Percentiles rank a stretch among this genome's conserved stretches.
These are phyloP conservation scores for Polytrichum commune DNA, from an alignment of 225 moss, liverwort and hornwort genomes.

Conservation along the genomic window DNA sequence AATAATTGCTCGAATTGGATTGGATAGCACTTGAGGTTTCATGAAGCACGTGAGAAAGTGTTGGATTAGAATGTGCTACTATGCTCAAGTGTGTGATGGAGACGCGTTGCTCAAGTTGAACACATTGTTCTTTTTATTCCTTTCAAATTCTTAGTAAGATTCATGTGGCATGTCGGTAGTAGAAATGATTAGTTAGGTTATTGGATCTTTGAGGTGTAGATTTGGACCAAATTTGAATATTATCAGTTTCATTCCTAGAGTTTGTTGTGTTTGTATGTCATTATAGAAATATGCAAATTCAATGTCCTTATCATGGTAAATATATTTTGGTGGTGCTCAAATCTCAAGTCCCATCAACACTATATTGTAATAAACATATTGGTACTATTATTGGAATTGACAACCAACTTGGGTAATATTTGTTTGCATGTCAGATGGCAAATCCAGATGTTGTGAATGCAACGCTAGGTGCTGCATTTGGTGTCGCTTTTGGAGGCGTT, in stretches of 20 bases:
- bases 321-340: neutral
- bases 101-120: too few species aligned
- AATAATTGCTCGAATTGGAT: too few species aligned
- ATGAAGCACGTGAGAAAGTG: too few species aligned
- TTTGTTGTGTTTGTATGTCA: neutral
- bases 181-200: too few species aligned
- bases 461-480: neutral
- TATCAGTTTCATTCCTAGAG: neutral
- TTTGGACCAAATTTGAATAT: neutral
- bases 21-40: too few species aligned
- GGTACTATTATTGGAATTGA: neutral
- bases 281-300: neutral
- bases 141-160: too few species aligned
- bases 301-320: neutral
- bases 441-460: neutral
- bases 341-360: neutral
- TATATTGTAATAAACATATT: too few species aligned
- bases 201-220: neutral
- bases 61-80: too few species aligned
- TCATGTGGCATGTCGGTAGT: too few species aligned
- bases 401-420: neutral
- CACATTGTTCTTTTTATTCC: too few species aligned
- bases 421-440: neutral
- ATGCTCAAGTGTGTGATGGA: too few species aligned
- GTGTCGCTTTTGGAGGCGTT: neutral